phyloP scores from a whole-genome alignment of 1,139 yeast genomes.

The Groenewaldozyma sp. region DNA sequence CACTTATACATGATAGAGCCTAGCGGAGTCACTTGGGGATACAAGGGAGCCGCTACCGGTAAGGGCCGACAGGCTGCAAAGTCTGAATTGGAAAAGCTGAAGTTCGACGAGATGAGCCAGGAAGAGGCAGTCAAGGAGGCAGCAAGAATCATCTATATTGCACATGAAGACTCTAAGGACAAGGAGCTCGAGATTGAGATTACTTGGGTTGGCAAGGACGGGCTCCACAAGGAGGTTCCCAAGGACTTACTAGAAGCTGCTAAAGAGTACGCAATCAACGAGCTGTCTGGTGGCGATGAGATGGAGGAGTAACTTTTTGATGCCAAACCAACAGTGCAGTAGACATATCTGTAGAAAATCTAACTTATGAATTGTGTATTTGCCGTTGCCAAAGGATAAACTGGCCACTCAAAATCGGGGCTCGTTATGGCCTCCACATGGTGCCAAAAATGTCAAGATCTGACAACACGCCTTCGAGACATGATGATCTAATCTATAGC shows the following conservation, averaged over 20 bases:
- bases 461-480: no score
- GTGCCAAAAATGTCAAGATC: no score
- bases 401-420: no score
- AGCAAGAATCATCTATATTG: constrained; percentile 83
- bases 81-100: constrained; percentile 87
- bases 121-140: constrained; percentile 87
- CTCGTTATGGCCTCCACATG: no score
- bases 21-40: constrained; percentile 96
- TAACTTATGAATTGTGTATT: no score
- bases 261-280: constrained; percentile 68
- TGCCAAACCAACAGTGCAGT: not conserved
- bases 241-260: constrained; percentile 74
- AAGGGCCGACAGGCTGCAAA: constrained; percentile 96
- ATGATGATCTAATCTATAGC: no score
- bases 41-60: constrained; percentile 94
- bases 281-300: constrained; percentile 55
- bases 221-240: constrained; percentile 72
- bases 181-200: constrained; percentile 94
- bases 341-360: not conserved
- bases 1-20: constrained; percentile 97
- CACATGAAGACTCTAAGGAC: constrained; percentile 96
- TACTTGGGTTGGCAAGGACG: constrained; percentile 80
- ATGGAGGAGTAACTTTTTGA: constrained; percentile 32
- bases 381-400: no score
- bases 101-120: constrained; percentile 57